These are phyloP conservation scores for Trichoderma lentiforme DNA, from an alignment of 2,329 filamentous ascomycete genomes.

Conservation along the genomic window DNA sequence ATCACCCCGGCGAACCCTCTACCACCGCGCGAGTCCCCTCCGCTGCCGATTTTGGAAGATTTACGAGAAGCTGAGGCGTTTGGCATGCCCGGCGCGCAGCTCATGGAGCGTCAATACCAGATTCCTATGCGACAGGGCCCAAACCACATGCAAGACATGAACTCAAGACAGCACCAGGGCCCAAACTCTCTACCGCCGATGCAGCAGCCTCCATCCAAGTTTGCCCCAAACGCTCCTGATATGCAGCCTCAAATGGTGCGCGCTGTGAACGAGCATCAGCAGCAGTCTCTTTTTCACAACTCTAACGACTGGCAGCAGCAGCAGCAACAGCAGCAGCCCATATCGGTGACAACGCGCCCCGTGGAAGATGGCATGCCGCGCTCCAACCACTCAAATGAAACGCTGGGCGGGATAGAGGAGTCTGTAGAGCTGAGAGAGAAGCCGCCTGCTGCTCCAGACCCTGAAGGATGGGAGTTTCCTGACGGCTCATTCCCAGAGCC, in stretches of 20 bases:
- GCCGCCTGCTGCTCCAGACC: conserved; percentile 44
- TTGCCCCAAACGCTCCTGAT: conserved; percentile 35
- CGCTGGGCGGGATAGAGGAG: conserved; percentile 38
- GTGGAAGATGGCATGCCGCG: conserved; percentile 34
- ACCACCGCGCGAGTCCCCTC: conserved; percentile 61
- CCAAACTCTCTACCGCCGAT: conserved; percentile 59
- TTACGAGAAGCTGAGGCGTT: conserved; percentile 54
- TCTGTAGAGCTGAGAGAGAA: conserved; percentile 47
- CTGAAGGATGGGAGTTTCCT: conserved; percentile 91
- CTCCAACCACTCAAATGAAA: conserved; percentile 40
- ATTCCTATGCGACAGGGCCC: conserved; percentile 43
- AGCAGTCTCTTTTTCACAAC: conserved; percentile 39
- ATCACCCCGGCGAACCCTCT: conserved; percentile 63
- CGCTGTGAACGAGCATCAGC: conserved; percentile 47
- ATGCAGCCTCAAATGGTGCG: conserved; percentile 49
- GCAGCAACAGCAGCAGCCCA: conserved; percentile 31
- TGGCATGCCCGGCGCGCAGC: conserved; percentile 44
- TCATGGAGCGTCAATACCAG: conserved; percentile 39
- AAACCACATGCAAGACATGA: conserved; percentile 56
- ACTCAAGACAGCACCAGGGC: conserved; percentile 50
- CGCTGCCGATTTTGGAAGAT: conserved; percentile 57
- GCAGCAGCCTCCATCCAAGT: conserved; percentile 41
- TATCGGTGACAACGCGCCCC: conserved; percentile 34
- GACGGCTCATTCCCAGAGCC: conserved; percentile 66
- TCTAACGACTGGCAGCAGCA: conserved; percentile 36